These are phyloP conservation scores for Populus trichocarpa DNA, from an alignment of 441 rosid genomes.

Conservation along the genomic window DNA sequence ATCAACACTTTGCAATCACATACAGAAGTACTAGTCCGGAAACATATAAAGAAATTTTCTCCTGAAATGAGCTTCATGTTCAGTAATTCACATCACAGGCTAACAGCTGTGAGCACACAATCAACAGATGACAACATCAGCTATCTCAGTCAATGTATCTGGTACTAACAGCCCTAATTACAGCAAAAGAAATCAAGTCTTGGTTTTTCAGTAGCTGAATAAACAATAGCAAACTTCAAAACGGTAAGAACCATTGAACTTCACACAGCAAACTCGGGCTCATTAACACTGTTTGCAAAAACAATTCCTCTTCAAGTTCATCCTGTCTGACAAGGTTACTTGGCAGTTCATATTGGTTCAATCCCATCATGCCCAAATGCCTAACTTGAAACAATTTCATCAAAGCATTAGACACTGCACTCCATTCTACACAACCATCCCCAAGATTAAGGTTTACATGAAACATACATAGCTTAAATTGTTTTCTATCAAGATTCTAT, in stretches of 20 bases:
- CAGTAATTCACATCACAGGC: not conserved
- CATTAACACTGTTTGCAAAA: not conserved
- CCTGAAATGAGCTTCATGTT: not conserved
- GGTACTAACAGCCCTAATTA: not conserved
- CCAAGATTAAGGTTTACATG: not conserved
- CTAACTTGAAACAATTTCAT: not conserved
- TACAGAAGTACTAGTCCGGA: not conserved
- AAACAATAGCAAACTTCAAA: not conserved
- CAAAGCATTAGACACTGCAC: not conserved
- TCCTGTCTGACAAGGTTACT: not conserved
- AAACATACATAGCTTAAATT: not conserved
- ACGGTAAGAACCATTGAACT: not conserved
- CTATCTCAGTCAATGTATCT: not conserved
- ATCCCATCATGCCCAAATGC: not conserved
- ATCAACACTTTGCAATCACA: constrained; percentile 1
- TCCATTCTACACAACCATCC: constrained; percentile 3
- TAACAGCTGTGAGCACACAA: not conserved
- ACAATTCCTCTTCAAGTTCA: not conserved
- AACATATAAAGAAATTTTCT: not conserved
- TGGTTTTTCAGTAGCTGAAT: not conserved
- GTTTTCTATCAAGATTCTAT: not conserved
- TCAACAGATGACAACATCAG: not conserved
- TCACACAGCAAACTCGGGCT: not conserved
- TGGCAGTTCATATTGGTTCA: not conserved
- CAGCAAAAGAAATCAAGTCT: not conserved